Conservation (phyloP, 441 rosid species). For the Rhodomyrtus psidioides region DNA sequence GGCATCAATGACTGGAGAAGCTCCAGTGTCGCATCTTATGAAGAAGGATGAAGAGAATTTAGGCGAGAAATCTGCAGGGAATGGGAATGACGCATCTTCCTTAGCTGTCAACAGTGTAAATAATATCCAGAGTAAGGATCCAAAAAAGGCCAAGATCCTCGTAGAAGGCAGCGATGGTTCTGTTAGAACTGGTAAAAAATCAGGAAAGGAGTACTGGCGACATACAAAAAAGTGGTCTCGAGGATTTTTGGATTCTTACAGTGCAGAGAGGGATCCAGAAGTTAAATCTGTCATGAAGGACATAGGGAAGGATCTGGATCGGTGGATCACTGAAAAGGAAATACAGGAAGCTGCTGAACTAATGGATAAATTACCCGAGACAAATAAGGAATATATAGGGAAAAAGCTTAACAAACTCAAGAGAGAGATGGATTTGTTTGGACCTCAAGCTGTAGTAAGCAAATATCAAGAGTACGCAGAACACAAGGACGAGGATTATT, state of each 20-base stretch:
- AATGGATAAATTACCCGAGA: conserved; percentile 49
- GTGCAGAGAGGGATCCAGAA: conserved; percentile 80
- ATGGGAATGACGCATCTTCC: conserved; percentile 23
- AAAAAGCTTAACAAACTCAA: conserved; percentile 75
- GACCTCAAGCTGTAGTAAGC: conserved; percentile 89
- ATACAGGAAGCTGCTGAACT: conserved; percentile 73
- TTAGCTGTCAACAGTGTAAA: conserved; percentile 20
- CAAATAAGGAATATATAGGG: conserved; percentile 60
- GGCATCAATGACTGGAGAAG: conserved; percentile 31
- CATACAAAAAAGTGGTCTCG: conserved; percentile 95
- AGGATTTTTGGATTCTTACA: conserved; percentile 71
- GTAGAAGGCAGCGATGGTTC: conserved; percentile 91
- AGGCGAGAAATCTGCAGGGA: conserved; percentile 24
- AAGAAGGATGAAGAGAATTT: conserved; percentile 31
- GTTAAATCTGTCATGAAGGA: conserved; percentile 74
- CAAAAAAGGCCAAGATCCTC: conserved; percentile 42
- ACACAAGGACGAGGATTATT: conserved; percentile 67
- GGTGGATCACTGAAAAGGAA: conserved; percentile 94
- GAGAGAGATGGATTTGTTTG: conserved; percentile 88
- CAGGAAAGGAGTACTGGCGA: conserved; percentile 87
- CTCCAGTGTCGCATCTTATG: conserved; percentile 20
- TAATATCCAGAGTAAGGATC: conserved; percentile 10
- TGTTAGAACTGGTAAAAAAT: conserved; percentile 62
- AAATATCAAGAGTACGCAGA: conserved; percentile 83
- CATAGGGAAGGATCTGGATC: conserved; percentile 83